A percentile compares a stretch with the other conserved stretches of the same genome.
These are phyloP conservation scores for Saccharomycopsis capsularis DNA, from an alignment of 805 yeast genomes.

Conservation along the genomic window DNA sequence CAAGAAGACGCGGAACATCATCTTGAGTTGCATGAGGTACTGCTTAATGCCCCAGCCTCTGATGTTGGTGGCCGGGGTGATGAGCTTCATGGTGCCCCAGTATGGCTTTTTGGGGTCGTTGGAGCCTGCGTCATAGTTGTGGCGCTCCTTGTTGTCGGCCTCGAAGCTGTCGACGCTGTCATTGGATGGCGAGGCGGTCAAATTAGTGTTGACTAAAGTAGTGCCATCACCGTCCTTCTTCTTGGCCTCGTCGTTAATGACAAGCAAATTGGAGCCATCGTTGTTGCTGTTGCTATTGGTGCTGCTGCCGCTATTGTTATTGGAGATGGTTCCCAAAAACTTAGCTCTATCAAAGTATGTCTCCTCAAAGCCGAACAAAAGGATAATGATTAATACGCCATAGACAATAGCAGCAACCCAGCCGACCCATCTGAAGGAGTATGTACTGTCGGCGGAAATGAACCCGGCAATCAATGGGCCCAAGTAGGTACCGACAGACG, in stretches of 20 bases:
- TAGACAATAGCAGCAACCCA: slow-evolving; percentile 59
- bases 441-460: slow-evolving; percentile 41
- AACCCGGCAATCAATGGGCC: slow-evolving; percentile 80
- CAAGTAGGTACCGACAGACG: slow-evolving; percentile 69
- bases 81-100: slow-evolving; percentile 39
- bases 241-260: slow-evolving; percentile 14
- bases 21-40: slow-evolving; percentile 44
- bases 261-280: no score
- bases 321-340: slow-evolving; percentile 26
- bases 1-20: slow-evolving; percentile 48
- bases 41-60: slow-evolving; percentile 62
- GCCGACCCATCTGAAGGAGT: slow-evolving; percentile 75
- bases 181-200: slow-evolving; percentile 24
- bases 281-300: no score
- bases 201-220: slow-evolving; percentile 22
- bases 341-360: slow-evolving; percentile 55
- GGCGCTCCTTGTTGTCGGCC: slow-evolving; percentile 4
- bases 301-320: background rate
- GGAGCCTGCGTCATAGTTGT: slow-evolving; percentile 29
- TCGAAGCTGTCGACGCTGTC: slow-evolving; percentile 18
- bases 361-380: slow-evolving; percentile 62
- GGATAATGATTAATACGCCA: slow-evolving; percentile 47
- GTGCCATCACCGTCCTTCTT: slow-evolving; percentile 11
- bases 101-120: slow-evolving; percentile 38
- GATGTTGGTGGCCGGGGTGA: slow-evolving; percentile 53